Conservation (phyloP, 1,284 basidiomycete species). For the Malassezia restricta region DNA sequence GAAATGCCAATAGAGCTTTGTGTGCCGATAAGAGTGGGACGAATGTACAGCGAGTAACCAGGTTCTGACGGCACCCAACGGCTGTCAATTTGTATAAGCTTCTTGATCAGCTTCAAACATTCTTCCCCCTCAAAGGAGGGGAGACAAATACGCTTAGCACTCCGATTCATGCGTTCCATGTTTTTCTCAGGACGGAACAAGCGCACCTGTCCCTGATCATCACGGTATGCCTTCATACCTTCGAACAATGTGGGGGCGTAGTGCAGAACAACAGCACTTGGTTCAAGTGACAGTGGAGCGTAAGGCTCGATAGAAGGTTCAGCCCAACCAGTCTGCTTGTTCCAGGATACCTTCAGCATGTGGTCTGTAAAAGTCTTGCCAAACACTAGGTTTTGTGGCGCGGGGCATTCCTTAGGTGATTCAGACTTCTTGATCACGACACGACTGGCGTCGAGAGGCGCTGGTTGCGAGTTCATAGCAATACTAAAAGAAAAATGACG, state of each 20-base stretch:
- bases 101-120: slow-evolving; percentile 72
- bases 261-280: slow-evolving; percentile 78
- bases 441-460: slow-evolving; percentile 11
- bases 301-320: slow-evolving; percentile 73
- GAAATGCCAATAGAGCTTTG: slow-evolving; percentile 76
- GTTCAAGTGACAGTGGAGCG: slow-evolving; percentile 62
- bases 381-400: slow-evolving; percentile 49
- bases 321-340: slow-evolving; percentile 62
- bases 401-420: slow-evolving; percentile 45
- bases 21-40: slow-evolving; percentile 75
- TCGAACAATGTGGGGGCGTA: slow-evolving; percentile 84
- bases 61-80: slow-evolving; percentile 83
- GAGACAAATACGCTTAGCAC: slow-evolving; percentile 58
- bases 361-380: slow-evolving; percentile 65
- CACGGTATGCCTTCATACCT: slow-evolving; percentile 89
- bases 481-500: background rate
- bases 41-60: slow-evolving; percentile 80
- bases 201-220: slow-evolving; percentile 63
- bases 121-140: slow-evolving; percentile 71
- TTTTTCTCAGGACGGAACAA: slow-evolving; percentile 96
- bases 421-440: slow-evolving; percentile 16
- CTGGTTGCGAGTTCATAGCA: background rate
- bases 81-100: slow-evolving; percentile 72
- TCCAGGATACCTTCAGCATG: slow-evolving; percentile 80
- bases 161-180: slow-evolving; percentile 66